Percentiles rank a stretch among this genome's conserved stretches.
Evolutionary conservation across 2,329 filamentous ascomycete species (phyloP).

Genomic region (Penicillium fuscoglaucum): DNA sequence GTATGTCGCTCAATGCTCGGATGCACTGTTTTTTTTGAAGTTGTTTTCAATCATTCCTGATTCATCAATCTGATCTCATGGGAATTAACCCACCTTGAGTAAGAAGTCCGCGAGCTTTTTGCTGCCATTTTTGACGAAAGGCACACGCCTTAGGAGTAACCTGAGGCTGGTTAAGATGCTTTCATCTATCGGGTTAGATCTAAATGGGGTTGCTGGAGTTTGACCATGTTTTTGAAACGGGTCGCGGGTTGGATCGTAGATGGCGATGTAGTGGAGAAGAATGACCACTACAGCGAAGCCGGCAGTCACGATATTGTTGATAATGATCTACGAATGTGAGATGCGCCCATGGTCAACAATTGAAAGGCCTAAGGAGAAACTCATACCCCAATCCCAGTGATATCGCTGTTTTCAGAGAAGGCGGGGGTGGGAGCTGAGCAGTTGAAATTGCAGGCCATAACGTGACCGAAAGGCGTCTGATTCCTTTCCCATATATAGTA

Average conservation of each 20-base stretch:
- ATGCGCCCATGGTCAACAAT: neutral
- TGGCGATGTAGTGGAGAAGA: slow-evolving; percentile 2
- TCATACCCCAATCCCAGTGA: neutral
- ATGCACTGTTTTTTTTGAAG: neutral
- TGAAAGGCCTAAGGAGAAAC: neutral
- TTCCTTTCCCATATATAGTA: neutral
- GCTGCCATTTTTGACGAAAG: neutral
- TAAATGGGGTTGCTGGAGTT: neutral
- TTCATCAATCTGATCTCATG: neutral
- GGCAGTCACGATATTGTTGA: slow-evolving; percentile 10
- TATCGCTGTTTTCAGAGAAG: neutral
- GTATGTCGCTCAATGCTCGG: slow-evolving; percentile 5
- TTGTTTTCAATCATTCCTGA: neutral
- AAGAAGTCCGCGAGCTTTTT: neutral
- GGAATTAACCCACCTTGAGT: neutral
- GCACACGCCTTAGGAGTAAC: accelerated
- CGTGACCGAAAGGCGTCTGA: neutral
- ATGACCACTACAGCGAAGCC: slow-evolving; percentile 7
- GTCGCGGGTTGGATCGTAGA: slow-evolving; percentile 5
- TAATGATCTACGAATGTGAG: slow-evolving; percentile 2
- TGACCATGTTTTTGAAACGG: neutral
- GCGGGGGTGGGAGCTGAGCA: neutral
- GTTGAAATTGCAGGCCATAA: neutral
- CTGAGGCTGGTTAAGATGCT: neutral
- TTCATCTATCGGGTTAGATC: slow-evolving; percentile 8